phyloP scores from a whole-genome alignment of 352 stramenopile genomes.

The Globisporangium okanoganense region DNA sequence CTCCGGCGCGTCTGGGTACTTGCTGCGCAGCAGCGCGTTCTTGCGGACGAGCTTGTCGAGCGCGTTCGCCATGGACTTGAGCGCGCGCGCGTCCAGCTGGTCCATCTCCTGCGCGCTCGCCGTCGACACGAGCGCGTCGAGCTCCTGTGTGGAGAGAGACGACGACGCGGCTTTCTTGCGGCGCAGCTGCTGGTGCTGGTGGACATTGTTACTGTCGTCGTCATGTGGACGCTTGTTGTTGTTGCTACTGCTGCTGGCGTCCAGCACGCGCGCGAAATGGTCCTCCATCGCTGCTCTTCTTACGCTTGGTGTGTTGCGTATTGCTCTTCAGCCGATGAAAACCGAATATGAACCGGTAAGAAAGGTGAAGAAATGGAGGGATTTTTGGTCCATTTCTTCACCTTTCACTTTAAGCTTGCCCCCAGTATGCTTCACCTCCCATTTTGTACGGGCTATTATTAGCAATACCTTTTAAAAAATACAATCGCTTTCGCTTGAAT shows the following conservation, averaged over 20 bases:
- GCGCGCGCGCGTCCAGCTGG: slow-evolving; percentile 56
- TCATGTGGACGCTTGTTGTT: slow-evolving; percentile 8
- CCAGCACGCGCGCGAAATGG: slow-evolving; percentile 20
- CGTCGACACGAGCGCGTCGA: slow-evolving; percentile 41
- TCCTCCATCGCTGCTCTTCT: slow-evolving; percentile 11
- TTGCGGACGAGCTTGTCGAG: slow-evolving; percentile 70
- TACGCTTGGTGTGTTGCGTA: no score
- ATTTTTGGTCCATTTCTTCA: no score
- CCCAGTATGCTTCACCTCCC: no score
- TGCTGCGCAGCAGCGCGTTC: slow-evolving; percentile 79
- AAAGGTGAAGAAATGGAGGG: no score
- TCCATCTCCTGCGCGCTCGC: slow-evolving; percentile 44
- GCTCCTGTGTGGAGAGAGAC: slow-evolving; percentile 23
- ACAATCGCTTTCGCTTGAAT: no score
- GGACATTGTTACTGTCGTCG: neutral
- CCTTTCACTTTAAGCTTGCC: no score
- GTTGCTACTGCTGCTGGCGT: neutral
- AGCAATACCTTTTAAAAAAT: no score
- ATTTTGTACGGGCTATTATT: no score
- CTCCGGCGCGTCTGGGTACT: slow-evolving; percentile 64
- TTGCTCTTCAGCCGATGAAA: no score
- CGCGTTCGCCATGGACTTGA: slow-evolving; percentile 66
- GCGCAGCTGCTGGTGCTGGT: slow-evolving; percentile 1
- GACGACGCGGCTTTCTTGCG: slow-evolving; percentile 8
- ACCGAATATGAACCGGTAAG: no score